Evolutionary conservation across 2,329 filamentous ascomycete genomes (phyloP).

Genomic region (Hypoxylon sp.): DNA sequence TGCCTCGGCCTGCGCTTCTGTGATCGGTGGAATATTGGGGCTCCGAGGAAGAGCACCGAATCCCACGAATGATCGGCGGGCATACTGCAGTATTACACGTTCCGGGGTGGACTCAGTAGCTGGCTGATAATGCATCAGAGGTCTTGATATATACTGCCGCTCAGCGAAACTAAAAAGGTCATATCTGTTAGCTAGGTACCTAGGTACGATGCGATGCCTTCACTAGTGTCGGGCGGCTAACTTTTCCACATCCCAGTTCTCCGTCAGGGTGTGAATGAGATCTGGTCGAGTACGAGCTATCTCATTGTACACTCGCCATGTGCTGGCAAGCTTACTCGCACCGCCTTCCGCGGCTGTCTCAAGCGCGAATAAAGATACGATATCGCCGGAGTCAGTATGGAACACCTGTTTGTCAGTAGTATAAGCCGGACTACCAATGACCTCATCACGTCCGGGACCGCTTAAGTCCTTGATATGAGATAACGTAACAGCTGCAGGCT

Average conservation of each 20-base stretch:
- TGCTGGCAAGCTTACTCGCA: slow-evolving; percentile 70
- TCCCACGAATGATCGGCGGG: slow-evolving; percentile 70
- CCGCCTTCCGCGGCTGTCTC: slow-evolving; percentile 68
- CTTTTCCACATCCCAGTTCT: slow-evolving; percentile 66
- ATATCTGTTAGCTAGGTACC: slow-evolving; percentile 65
- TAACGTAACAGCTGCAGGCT: slow-evolving; percentile 67
- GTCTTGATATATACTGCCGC: slow-evolving; percentile 63
- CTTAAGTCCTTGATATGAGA: slow-evolving; percentile 75
- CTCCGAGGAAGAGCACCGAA: slow-evolving; percentile 69
- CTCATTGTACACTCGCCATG: slow-evolving; percentile 74
- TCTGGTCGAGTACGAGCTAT: slow-evolving; percentile 71
- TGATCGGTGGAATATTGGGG: slow-evolving; percentile 68
- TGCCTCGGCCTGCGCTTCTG: slow-evolving; percentile 67
- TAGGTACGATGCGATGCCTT: slow-evolving; percentile 51
- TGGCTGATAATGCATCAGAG: slow-evolving; percentile 70
- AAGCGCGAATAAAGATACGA: slow-evolving; percentile 71
- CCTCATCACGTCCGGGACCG: slow-evolving; percentile 50
- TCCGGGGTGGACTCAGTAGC: slow-evolving; percentile 63
- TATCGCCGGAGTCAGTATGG: slow-evolving; percentile 73
- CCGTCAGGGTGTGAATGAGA: slow-evolving; percentile 69
- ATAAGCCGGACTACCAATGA: slow-evolving; percentile 71
- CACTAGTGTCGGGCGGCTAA: slow-evolving; percentile 47
- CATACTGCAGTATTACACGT: slow-evolving; percentile 72
- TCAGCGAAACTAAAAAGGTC: slow-evolving; percentile 60
- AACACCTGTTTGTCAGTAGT: slow-evolving; percentile 74